Evolutionary conservation across 257 asterid species (phyloP), one percentile per base, ranked within the genome.

Genomic region (Nicotiana otophora): DNA sequence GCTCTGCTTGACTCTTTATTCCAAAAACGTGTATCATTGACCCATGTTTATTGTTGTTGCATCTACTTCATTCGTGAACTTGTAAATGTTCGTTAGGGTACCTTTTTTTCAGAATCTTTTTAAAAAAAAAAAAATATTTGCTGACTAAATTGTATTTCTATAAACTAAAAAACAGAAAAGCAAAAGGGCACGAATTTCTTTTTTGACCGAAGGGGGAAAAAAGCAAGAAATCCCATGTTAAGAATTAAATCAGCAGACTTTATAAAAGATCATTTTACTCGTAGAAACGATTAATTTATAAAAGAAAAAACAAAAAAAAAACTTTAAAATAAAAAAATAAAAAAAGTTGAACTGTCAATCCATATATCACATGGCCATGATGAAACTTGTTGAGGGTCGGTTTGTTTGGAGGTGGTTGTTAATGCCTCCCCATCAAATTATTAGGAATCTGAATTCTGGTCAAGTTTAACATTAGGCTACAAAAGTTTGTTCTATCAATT

Each of bases 321-420:
- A 14, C 30, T 28, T 28, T 28, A 28, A 28, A 28, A 28, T 10
- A 42, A 10, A 2, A 46, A 23, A 20, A 28, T 10, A 0, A 70
- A 64, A 19, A 7, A 31, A 31, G 39, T 3, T 20, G 23, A 68
- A 39, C 3, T 36, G 57, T 69, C 31, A 5, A 36, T 69, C n/a
- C 34, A 42, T 39, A 36, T 69, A 36, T 69, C 77, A 19, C 46
- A 69, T 17, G 76, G 53, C 53, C 76, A 67, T 34, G 46, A 67
- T 12, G 53, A 33, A 19, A 55, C 2, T 74, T 48, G 42, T 26
- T 74, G 8, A 48, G 26, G 20, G 63, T 75, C 63, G 42, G 26
- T 75, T 51, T 51, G 63, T 48, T 75, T 28, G 30, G 62, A 39
- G 75, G 80, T 48, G 80, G 80, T 26, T 26, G 80, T 48, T 72